Base-by-base conservation (phyloP, 2,329 filamentous ascomycete genomes). In the Aspergillus thermomutatus region DNA sequence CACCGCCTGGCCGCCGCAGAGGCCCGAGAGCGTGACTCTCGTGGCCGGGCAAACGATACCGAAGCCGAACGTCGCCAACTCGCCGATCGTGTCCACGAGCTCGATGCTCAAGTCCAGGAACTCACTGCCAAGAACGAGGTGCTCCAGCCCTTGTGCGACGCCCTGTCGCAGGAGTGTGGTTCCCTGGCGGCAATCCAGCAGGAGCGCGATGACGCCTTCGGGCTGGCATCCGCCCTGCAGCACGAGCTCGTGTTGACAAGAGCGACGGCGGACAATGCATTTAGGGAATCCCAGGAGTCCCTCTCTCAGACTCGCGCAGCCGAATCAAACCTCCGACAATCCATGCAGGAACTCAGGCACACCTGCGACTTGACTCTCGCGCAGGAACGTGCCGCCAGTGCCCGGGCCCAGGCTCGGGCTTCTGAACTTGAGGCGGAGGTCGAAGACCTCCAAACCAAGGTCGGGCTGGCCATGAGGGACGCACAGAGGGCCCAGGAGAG, bases 401-500 rank as follows among this genome's bases (percentile, higher is more conserved):
- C 48, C 2, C 17, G 50, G 19, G 56, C 52, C n/a, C 53, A n/a
- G 17, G 31, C 46, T 6, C 11, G 41, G 27, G 28, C 50, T 4
- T 45, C 47, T 0, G 17, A 11, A 5, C 51, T 62, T 19, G 7
- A 23, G 4, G 34, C 26, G 11, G 54, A 63, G 25, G n/a, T 56
- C 23, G 37, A 50, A 1, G 52, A 57, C 17, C 43, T 57, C 17
- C 46, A 58, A 11, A 34, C 1, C 7, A 48, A 53, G 17, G 27
- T 61, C 23, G 49, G 31, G 0, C 40, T 60, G 21, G 59, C 57
- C 11, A 55, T 57, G 56, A 37, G 51, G 19, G 62, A 63, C 26
- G 54, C 57, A 7, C 45, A 63, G 25, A 49, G 53, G 14, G 50
- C 49, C 49, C 31, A 55, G 23, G 46, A 62, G 23, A 40, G 57